Evolutionary conservation across 2,329 filamentous ascomycete genomes (phyloP).

Genomic region (Polychaeton citri): DNA sequence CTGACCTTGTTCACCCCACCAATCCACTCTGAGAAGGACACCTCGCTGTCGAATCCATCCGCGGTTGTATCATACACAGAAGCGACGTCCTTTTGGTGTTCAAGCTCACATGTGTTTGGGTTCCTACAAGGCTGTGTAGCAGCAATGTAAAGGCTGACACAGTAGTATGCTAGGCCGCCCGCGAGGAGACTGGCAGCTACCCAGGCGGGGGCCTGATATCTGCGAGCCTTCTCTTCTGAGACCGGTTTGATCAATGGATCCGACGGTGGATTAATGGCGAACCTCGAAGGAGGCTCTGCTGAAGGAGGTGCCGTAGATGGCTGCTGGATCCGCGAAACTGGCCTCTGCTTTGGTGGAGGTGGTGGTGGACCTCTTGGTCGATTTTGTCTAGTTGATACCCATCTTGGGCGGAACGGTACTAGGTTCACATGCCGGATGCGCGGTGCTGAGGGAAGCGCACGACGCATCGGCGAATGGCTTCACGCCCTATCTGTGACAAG

Average conservation of each 20-base stretch:
- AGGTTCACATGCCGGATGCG: background rate
- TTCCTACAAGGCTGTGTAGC: conserved; percentile 13
- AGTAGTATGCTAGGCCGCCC: conserved; percentile 28
- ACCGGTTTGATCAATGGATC: background rate
- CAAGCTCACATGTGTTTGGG: conserved; percentile 10
- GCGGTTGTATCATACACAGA: conserved; percentile 33
- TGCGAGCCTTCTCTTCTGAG: conserved; percentile 2
- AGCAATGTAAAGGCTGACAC: conserved; percentile 23
- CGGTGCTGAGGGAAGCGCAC: background rate
- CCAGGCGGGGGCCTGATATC: conserved; percentile 2
- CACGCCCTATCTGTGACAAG: background rate
- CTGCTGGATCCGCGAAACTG: background rate
- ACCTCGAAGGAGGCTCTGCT: background rate
- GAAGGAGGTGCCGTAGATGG: background rate
- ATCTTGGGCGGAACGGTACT: background rate
- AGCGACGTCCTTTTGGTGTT: conserved; percentile 26
- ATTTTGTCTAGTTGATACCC: background rate
- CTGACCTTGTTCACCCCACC: conserved; percentile 28
- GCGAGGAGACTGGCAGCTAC: conserved; percentile 16
- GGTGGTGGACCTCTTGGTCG: background rate
- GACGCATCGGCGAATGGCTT: background rate
- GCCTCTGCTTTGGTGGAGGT: background rate
- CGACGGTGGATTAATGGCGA: background rate
- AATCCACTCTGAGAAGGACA: conserved; percentile 29
- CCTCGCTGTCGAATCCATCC: conserved; percentile 33